Conservation (phyloP, 352 stramenopile genomes). For the Phytophthora pini region DNA sequence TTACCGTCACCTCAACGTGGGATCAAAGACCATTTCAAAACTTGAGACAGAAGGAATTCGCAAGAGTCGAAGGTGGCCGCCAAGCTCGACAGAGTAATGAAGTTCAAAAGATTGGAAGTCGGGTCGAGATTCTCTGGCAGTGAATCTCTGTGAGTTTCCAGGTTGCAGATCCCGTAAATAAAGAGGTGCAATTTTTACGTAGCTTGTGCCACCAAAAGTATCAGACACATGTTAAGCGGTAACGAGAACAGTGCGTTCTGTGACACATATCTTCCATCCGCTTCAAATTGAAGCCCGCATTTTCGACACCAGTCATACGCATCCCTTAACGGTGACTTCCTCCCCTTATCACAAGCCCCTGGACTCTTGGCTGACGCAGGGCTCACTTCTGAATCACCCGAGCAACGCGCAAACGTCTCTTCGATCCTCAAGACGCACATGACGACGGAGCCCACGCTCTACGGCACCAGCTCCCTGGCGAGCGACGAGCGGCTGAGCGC, state of each 20-base stretch:
- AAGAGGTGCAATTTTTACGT: no score
- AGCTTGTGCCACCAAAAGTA: slow-evolving; percentile 10
- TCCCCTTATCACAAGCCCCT: slow-evolving; percentile 1
- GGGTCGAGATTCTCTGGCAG: no score
- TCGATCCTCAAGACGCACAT: slow-evolving; percentile 1
- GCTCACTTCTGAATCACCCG: slow-evolving; percentile 15
- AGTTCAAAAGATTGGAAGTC: no score
- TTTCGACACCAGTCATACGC: neutral
- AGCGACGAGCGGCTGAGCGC: slow-evolving; percentile 35
- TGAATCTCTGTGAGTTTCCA: no score
- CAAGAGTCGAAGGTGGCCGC: no score
- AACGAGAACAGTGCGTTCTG: slow-evolving; percentile 1
- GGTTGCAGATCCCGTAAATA: no score
- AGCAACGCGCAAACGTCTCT: slow-evolving; percentile 7
- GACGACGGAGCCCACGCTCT: slow-evolving; percentile 42
- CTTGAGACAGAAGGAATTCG: no score
- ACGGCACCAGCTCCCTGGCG: slow-evolving; percentile 50
- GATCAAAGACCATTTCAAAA: no score
- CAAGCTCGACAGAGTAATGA: no score
- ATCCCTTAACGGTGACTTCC: neutral
- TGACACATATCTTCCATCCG: slow-evolving; percentile 13
- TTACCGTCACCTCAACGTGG: no score
- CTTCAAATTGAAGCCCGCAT: slow-evolving; percentile 16
- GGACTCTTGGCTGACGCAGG: neutral
- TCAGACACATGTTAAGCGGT: slow-evolving; percentile 3